Evolutionary conservation across 352 stramenopile species (phyloP), one percentile per base, ranked within the genome.

Genomic region (Vaucheria bursata): DNA sequence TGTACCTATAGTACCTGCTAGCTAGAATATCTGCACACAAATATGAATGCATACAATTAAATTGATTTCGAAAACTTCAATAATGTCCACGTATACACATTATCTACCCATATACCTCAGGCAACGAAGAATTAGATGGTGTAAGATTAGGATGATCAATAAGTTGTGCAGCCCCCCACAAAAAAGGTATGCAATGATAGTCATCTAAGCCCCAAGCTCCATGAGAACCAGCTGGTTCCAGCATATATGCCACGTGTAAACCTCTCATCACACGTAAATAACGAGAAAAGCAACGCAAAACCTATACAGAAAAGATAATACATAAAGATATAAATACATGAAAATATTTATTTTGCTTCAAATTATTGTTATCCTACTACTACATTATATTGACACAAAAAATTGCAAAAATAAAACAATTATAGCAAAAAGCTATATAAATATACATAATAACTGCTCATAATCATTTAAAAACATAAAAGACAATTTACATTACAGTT

Each of bases 121-220:
- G n/a, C n/a, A n/a, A n/a, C n/a, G n/a, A n/a, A n/a, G n/a, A n/a
- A n/a, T n/a, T n/a, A 50, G 5, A 36, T 64, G 66, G 59, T 65
- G n/a, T 52, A 34, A 82, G 71, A n/a, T 70, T 76, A 29, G 77
- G 39, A 50, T 82, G 70, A 50, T 81, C 74, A 71, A 92, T 91
- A 12, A 98, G 88, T 82, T 99, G 95, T 71, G 94, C 91, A 31
- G 94, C 91, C 64, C 96, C 95, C 89, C 98, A 97, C 85, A 97
- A 96, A 85, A 99, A 99, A 0, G 93, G 90, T 36, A 99, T 87
- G 81, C 95, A 98, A 79, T 99, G 95, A 86, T 98, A 99, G 87
- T 99, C 95, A 83, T 99, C 96, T 49, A 99, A 88, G 31, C 93
- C 94, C 95, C 96, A 99, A 32, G 98, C 95, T 38, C 96, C 96